These are phyloP conservation scores for Kalaharituber pfeilii DNA, from an alignment of 2,329 filamentous ascomycete species.

Conservation along the genomic window DNA sequence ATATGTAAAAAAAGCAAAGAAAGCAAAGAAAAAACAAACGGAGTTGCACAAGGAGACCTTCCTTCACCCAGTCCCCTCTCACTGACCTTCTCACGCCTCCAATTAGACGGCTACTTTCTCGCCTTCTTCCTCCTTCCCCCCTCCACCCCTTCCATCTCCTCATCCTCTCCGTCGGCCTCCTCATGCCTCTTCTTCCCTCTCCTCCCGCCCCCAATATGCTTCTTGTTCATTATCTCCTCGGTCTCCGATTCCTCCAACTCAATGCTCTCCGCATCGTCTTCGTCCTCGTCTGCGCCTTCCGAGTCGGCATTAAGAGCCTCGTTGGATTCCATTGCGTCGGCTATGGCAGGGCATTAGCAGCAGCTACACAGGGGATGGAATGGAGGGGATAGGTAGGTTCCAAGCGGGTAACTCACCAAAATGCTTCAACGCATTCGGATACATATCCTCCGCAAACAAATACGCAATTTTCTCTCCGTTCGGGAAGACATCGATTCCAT, in stretches of 20 bases:
- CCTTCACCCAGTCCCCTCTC: neutral
- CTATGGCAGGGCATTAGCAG: slow-evolving; percentile 4
- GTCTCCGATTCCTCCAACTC: neutral
- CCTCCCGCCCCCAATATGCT: neutral
- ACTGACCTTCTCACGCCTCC: neutral
- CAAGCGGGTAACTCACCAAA: slow-evolving; percentile 51
- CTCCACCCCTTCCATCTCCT: neutral
- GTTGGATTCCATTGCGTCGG: neutral
- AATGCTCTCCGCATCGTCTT: neutral
- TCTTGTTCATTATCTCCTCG: neutral
- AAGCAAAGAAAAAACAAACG: neutral
- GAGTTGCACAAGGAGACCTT: slow-evolving; percentile 1
- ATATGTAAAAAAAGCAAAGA: too few relatives aligned
- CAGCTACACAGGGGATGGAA: neutral
- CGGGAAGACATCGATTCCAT: slow-evolving; percentile 71
- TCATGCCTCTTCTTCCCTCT: neutral
- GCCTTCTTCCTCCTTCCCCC: neutral
- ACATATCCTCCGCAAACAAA: slow-evolving; percentile 69
- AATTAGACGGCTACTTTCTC: neutral
- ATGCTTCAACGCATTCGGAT: slow-evolving; percentile 74
- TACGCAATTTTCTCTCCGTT: slow-evolving; percentile 68
- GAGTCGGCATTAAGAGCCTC: neutral
- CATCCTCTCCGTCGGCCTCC: neutral
- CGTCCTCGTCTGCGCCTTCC: neutral
- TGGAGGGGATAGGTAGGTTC: neutral